These are phyloP conservation scores for Condylostoma magnum DNA, from an alignment of 169 alveolate species.

Conservation along the genomic window DNA sequence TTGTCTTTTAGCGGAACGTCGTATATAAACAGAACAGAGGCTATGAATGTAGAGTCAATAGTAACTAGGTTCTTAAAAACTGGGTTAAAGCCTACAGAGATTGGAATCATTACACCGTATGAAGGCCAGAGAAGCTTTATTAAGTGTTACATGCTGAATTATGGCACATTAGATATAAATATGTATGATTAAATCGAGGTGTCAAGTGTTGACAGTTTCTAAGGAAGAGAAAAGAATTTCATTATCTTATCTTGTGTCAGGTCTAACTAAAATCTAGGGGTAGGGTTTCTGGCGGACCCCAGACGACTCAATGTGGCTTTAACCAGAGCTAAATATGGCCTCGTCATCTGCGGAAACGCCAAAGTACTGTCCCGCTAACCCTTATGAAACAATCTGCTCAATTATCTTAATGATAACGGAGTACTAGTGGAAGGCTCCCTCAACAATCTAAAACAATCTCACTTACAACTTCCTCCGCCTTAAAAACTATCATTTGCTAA, in stretches of 20 bases:
- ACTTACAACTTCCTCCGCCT: slow-evolving; percentile 1
- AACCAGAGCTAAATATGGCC: slow-evolving; percentile 92
- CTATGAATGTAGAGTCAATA: slow-evolving; percentile 80
- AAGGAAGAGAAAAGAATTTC: slow-evolving; percentile 67
- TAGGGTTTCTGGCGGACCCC: slow-evolving; percentile 92
- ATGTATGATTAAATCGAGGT: slow-evolving; percentile 80
- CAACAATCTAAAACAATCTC: slow-evolving; percentile 58
- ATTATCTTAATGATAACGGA: slow-evolving; percentile 85
- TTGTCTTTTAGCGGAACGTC: slow-evolving; percentile 90
- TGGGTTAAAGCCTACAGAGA: slow-evolving; percentile 81
- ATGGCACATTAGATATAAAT: slow-evolving; percentile 57
- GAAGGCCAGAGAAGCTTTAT: slow-evolving; percentile 92
- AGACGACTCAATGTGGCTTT: slow-evolving; percentile 93
- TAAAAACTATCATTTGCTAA: not conserved
- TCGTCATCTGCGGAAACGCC: slow-evolving; percentile 90
- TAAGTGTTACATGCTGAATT: slow-evolving; percentile 57
- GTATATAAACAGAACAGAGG: slow-evolving; percentile 89
- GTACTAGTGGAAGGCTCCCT: slow-evolving; percentile 91
- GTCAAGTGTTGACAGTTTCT: slow-evolving; percentile 63
- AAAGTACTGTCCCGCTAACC: slow-evolving; percentile 72
- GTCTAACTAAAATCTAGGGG: slow-evolving; percentile 62
- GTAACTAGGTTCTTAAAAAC: slow-evolving; percentile 75
- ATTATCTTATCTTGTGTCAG: slow-evolving; percentile 80
- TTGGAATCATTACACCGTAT: slow-evolving; percentile 95
- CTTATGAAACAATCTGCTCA: slow-evolving; percentile 84